Base-by-base conservation (phyloP, 1,284 basidiomycete species). In the Trichosporon asahii region DNA sequence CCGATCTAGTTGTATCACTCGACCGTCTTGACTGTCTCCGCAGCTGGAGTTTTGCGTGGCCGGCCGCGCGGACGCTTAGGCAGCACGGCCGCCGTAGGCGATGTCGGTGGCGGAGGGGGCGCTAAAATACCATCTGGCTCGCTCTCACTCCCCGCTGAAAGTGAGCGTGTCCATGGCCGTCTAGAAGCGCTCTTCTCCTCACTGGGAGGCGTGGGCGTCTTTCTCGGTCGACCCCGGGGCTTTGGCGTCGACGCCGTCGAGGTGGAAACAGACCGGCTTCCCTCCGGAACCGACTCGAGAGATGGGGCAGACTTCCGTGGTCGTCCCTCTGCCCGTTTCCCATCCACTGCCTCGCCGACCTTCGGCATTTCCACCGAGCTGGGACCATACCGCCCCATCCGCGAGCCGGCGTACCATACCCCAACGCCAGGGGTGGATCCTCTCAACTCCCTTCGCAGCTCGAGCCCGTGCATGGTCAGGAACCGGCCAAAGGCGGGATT, bases 361-460 rank as follows among this genome's bases (percentile, higher is more conserved):
- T 33, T 33, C 31, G 31, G 31, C 31, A 9, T 6, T 7, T 27
- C 40, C 18, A 14, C 25, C 53, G 53, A 23, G 9, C 15, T 23
- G 23, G 27, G 72, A 67, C 23, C 73, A 68, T 35, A 71, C 15
- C 67, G 65, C 53, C 55, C 68, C 69, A 74, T 68, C 21, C 70
- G 44, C 18, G 14, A 23, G 0, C 73, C 73, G 14, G 37, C 67
- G 23, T 68, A 70, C 73, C 68, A 72, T 8, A 72, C 61, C 7
- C 70, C 70, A 5, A 74, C 64, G 6, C 70, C 46, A 5, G 49
- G 29, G 14, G 11, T 23, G 21, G 18, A 18, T 29, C 23, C 21
- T 4, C 29, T 12, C 15, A 74, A 27, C 66, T 74, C 70, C 23
- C 70, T 33, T 21, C 68, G 55, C 11, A 73, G 66, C 53, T 71